Evolutionary conservation across 768 basidiomycete genomes (phyloP).

Genomic region (Leccinum sublutescens): DNA sequence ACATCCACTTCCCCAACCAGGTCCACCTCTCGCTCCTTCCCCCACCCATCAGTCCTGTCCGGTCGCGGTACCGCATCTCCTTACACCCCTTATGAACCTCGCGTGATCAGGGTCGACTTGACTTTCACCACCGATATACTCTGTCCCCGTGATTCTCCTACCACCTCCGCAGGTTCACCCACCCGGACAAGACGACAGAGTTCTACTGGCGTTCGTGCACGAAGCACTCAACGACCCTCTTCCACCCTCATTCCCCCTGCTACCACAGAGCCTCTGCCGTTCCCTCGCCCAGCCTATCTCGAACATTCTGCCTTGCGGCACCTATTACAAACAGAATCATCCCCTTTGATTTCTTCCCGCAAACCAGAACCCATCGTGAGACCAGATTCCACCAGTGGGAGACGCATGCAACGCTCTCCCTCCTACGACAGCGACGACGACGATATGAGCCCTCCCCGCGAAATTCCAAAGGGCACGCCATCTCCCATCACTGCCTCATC

Average conservation of each 20-base stretch:
- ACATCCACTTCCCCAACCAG: slow-evolving; percentile 38
- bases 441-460: slow-evolving; percentile 50
- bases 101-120: slow-evolving; percentile 61
- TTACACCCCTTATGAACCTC: slow-evolving; percentile 53
- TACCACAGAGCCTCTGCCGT: slow-evolving; percentile 37
- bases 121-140: slow-evolving; percentile 41
- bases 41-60: slow-evolving; percentile 33
- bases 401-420: slow-evolving; percentile 37
- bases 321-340: slow-evolving; percentile 55
- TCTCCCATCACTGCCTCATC: slow-evolving; percentile 26
- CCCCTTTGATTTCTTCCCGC: slow-evolving; percentile 37
- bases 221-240: slow-evolving; percentile 24
- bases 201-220: slow-evolving; percentile 31
- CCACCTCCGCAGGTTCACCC: slow-evolving; percentile 41
- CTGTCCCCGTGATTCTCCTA: slow-evolving; percentile 38
- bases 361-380: slow-evolving; percentile 35
- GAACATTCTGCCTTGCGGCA: slow-evolving; percentile 74
- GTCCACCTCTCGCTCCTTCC: slow-evolving; percentile 46
- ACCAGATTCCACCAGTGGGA: slow-evolving; percentile 19
- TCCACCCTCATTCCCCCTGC: slow-evolving; percentile 30
- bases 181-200: slow-evolving; percentile 49
- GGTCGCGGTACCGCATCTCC: slow-evolving; percentile 33
- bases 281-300: slow-evolving; percentile 70
- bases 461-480: slow-evolving; percentile 30
- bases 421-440: slow-evolving; percentile 69